Conservation (phyloP, 345 rosid genomes). For the Excoecaria agallocha region DNA sequence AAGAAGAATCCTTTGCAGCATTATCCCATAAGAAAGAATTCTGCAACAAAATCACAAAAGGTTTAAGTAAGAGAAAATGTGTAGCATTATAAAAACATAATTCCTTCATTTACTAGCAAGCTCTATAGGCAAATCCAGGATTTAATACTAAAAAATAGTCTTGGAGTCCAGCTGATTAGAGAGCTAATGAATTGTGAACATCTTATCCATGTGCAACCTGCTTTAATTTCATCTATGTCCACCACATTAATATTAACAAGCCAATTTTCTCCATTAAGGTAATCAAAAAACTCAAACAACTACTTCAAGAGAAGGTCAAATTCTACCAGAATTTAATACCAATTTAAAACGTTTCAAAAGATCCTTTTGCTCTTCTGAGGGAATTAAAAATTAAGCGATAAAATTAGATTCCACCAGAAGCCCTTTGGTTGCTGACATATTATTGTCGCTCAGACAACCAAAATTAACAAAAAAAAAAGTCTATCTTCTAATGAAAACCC, state of each 20-base stretch:
- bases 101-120: not conserved
- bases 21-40: constrained; percentile 17
- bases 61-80: not conserved
- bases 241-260: not conserved
- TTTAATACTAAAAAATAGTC: not conserved
- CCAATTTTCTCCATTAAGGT: not conserved
- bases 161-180: not conserved
- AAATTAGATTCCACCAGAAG: too few species aligned
- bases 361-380: too few species aligned
- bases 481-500: not conserved
- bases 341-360: too few species aligned
- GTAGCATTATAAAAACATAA: not conserved
- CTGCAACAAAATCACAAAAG: constrained; percentile 21
- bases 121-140: not conserved
- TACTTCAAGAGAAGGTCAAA: not conserved
- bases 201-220: not conserved
- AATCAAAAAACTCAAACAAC: not conserved
- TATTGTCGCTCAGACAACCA: not conserved
- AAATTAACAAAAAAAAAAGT: not conserved
- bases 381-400: too few species aligned
- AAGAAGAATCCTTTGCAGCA: not conserved
- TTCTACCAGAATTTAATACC: too few species aligned
- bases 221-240: not conserved
- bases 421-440: not conserved
- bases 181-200: not conserved